Conservation (phyloP, 2,329 filamentous ascomycete species). For the Beauveria pseudobassiana region DNA sequence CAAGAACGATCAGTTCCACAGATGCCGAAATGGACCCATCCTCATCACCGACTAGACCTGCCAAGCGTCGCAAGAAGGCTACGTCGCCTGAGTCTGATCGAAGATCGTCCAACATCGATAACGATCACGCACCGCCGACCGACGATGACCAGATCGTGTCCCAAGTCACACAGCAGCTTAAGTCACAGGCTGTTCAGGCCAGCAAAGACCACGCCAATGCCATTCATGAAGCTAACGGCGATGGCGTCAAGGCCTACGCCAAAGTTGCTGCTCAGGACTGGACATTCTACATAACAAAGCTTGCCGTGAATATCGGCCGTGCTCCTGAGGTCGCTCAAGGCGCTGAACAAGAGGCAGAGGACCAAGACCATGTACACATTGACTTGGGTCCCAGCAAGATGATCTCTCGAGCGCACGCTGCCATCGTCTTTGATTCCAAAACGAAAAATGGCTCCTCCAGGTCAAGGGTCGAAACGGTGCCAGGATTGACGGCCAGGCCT, state of each 20-base stretch:
- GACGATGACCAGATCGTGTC: constrained; percentile 51
- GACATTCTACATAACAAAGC: constrained; percentile 74
- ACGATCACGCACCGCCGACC: constrained; percentile 30
- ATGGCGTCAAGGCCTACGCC: constrained; percentile 66
- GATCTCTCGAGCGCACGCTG: constrained; percentile 69
- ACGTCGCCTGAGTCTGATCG: constrained; percentile 13
- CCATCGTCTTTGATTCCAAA: constrained; percentile 64
- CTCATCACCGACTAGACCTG: constrained; percentile 55
- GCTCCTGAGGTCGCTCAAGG: constrained; percentile 44
- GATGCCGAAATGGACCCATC: constrained; percentile 40
- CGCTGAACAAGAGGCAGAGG: constrained; percentile 36
- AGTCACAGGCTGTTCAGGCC: constrained; percentile 46
- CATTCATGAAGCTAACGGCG: constrained; percentile 53
- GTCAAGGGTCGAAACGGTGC: constrained; percentile 91
- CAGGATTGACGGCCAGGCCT: constrained; percentile 65
- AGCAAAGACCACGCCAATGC: constrained; percentile 56
- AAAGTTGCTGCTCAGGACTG: constrained; percentile 77
- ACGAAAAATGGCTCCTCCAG: constrained; percentile 71
- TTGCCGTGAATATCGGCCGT: constrained; percentile 70
- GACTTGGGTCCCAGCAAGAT: constrained; percentile 81
- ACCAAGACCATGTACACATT: constrained; percentile 62
- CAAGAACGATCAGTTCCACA: constrained; percentile 16
- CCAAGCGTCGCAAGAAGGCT: constrained; percentile 55
- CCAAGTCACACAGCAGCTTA: constrained; percentile 46
- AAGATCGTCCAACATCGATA: constrained; percentile 20